Base-by-base conservation (phyloP, 2,329 filamentous ascomycete species). In the Alternaria ethzedia region DNA sequence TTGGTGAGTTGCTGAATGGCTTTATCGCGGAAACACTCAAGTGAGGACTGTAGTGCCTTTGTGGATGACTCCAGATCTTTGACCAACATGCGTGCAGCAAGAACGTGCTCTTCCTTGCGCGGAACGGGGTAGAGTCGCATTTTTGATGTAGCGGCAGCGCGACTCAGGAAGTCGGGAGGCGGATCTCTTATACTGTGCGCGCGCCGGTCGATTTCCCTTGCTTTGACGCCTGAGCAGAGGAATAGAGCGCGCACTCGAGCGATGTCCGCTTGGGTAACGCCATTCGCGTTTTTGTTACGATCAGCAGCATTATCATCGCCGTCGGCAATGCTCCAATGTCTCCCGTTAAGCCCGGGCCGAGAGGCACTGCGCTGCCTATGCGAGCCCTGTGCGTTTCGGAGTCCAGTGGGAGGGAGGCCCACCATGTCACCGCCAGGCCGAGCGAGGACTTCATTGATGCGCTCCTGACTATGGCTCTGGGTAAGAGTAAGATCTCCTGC, bases 191-290 rank as follows among this genome's bases (percentile, higher is more conserved):
- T 67, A 36, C 84, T 83, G 47, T 89, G 81, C 5, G 91, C 89
- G 50, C 90, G 87, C 5, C 89, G 86, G 26, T 86, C 85, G 58
- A 97, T 92, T 74, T 96, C 92, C 73, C 89, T 89, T 0, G 95
- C 94, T 81, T 96, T 97, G 74, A 97, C 90, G n/a, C 94, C 94
- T 0, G 93, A 93, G 66, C 90, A 91, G 21, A 97, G 84, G 44
- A 97, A 87, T 9, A 96, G 84, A 1, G 93, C 88, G 61, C 89
- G 87, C 3, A 94, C 86, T n/a, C 93, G 89, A 15, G 91, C 91
- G 57, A 97, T 86, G 70, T 97, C 95, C n/a, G 87, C 70, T 86
- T 88, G 10, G 86, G 75, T 75, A 20, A 76, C 68, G n/a, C 66
- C 61, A 9, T 70, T 70, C 5, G 66, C 50, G 20, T 57, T 62